Percentiles rank a stretch among this genome's conserved stretches.
These are phyloP conservation scores for Catharanthus roseus DNA, from an alignment of 257 asterid species.

Conservation along the genomic window DNA sequence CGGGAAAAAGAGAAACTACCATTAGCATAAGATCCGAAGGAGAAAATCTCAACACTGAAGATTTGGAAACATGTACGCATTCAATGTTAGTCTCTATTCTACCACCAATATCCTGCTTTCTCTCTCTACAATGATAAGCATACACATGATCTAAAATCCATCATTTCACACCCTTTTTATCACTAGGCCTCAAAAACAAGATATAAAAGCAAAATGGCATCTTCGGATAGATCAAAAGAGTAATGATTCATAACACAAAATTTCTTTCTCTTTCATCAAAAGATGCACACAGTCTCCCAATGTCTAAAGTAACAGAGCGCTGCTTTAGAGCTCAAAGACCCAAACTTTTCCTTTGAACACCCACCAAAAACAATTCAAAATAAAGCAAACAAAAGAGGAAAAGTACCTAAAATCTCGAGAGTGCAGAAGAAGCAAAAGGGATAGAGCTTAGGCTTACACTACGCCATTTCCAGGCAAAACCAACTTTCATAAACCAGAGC, in stretches of 20 bases:
- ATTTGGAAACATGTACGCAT: not conserved
- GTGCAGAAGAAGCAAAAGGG: slow-evolving; percentile 11
- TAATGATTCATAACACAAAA: not conserved
- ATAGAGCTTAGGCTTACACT: slow-evolving; percentile 21
- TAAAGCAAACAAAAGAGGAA: slow-evolving; percentile 11
- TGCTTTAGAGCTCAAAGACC: slow-evolving; percentile 26
- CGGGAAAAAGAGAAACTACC: not conserved
- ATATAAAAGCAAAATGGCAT: not conserved
- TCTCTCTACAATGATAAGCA: slow-evolving; percentile 1
- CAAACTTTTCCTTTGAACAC: slow-evolving; percentile 17
- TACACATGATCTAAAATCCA: not conserved
- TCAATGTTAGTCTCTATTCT: not conserved
- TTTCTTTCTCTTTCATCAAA: not conserved
- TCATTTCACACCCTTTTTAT: not conserved
- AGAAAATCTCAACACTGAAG: not conserved
- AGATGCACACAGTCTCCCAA: not conserved
- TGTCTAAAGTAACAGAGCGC: slow-evolving; percentile 17
- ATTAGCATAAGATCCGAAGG: not conserved
- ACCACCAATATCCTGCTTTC: not conserved
- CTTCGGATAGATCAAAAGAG: not conserved
- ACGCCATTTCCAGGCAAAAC: slow-evolving; percentile 32
- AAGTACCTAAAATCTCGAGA: slow-evolving; percentile 29
- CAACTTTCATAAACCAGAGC: slow-evolving; percentile 16
- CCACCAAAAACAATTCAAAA: slow-evolving; percentile 1
- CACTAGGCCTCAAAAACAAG: not conserved